Percentiles rank a stretch among this genome's conserved stretches.
Evolutionary conservation across 192 early-diverging fungal genomes (phyloP).

Genomic region (Coemansia sp.): DNA sequence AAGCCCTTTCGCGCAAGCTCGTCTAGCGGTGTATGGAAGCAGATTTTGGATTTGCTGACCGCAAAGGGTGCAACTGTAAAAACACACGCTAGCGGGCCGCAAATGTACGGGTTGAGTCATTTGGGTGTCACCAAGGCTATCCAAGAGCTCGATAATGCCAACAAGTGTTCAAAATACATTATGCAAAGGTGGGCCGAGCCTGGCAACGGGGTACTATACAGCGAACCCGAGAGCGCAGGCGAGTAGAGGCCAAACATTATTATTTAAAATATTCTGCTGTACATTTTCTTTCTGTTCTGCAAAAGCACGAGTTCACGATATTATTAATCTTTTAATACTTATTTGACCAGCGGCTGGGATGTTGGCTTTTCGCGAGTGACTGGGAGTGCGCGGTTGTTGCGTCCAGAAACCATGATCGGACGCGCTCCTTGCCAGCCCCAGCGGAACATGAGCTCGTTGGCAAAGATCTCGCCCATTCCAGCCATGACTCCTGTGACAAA

Average conservation of each 20-base stretch:
- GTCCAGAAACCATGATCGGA: conserved; percentile 32
- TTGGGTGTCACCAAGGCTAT: conserved; percentile 71
- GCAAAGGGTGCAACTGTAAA: conserved; percentile 64
- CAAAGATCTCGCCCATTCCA: conserved; percentile 81
- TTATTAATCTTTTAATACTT: neutral
- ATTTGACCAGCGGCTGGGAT: neutral
- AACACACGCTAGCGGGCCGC: conserved; percentile 70
- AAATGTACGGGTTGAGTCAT: conserved; percentile 68
- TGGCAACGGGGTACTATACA: conserved; percentile 2
- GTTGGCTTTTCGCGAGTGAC: conserved; percentile 6
- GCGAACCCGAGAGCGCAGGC: conserved; percentile 2
- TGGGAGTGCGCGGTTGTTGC: conserved; percentile 35
- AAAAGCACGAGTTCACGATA: neutral
- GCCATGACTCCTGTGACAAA: conserved; percentile 57
- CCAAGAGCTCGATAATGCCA: conserved; percentile 58
- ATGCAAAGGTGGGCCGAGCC: conserved; percentile 44
- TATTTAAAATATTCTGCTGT: neutral
- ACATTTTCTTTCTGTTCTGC: neutral
- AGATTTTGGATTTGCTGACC: conserved; percentile 61
- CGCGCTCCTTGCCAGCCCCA: conserved; percentile 69
- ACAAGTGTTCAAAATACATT: conserved; percentile 44
- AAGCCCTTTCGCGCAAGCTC: conserved; percentile 61
- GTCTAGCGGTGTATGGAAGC: conserved; percentile 71
- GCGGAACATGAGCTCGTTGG: conserved; percentile 72
- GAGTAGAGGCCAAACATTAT: neutral